Conservation (phyloP, 2,329 filamentous ascomycete genomes). For the Conoideocrella luteorostrata region DNA sequence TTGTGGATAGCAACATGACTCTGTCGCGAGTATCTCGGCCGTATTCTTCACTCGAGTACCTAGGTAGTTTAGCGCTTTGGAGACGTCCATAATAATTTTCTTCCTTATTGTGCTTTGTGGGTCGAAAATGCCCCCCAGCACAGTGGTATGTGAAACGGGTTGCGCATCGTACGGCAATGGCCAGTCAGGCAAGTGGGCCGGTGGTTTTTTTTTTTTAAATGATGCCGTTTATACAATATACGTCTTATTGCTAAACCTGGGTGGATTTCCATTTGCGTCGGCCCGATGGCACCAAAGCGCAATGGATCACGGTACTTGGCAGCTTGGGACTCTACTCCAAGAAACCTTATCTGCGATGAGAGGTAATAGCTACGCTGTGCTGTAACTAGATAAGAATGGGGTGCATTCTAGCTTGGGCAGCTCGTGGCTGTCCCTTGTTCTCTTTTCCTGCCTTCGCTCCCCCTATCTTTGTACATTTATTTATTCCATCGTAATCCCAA, state of each 20-base stretch:
- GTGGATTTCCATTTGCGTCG: conserved; percentile 7
- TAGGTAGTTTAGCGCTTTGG: not conserved
- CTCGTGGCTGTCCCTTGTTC: too few species aligned
- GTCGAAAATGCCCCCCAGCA: not conserved
- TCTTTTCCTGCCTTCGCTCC: too few species aligned
- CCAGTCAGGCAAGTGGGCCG: conserved; percentile 4
- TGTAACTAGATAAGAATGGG: too few species aligned
- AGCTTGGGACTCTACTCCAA: not conserved
- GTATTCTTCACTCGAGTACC: not conserved
- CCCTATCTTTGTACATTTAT: too few species aligned
- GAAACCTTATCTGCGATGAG: conserved; percentile 3
- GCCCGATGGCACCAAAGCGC: conserved; percentile 1
- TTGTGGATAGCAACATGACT: conserved; percentile 2
- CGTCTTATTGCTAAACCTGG: not conserved
- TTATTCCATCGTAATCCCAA: too few species aligned
- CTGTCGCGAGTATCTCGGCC: not conserved
- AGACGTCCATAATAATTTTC: not conserved
- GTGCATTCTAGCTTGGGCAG: too few species aligned
- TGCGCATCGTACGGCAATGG: not conserved
- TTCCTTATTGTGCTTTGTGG: not conserved
- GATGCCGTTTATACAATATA: not conserved
- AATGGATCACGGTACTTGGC: not conserved
- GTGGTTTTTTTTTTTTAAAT: too few species aligned
- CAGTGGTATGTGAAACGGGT: not conserved
- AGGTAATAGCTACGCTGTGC: too few species aligned